Evolutionary conservation across 176 grass and related monocot species (phyloP), one percentile per base, ranked within the genome.

Genomic region (Carex cristatella): DNA sequence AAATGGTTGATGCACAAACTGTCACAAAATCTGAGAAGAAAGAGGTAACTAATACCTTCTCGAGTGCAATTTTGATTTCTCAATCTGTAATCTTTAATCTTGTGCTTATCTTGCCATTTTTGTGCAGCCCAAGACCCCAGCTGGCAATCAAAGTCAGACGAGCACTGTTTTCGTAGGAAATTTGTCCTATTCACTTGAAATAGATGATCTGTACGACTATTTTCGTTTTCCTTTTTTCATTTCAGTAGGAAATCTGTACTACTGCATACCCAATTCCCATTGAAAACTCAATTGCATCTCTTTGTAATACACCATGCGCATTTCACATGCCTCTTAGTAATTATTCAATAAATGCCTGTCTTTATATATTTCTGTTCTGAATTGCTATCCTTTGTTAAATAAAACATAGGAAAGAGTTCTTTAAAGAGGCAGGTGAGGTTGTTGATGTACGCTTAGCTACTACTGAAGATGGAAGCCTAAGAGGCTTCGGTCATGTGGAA

Each of bases 401-500:
- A 79, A 79, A 81, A 40, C 81, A 3, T 66, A 98, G 95, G 28
- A 88, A 84, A 32, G 77, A 89, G 73, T 98, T 98, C 61, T 98
- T 98, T 35, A 70, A 83, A 56, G 86, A 81, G 13, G 83, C 48
- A 84, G 95, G 86, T 37, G 91, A 93, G 85, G 83, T 95, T 84
- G 67, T 85, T 83, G 88, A 93, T 30, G 91, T 86, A 84, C 89
- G 95, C 28, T 58, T 98, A 65, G 85, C 89, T 80, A 40, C 51
- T 2, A 0, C 32, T 64, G 95, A 93, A 0, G 89, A 98, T 93
- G 95, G 93, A 2, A 5, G 1, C 1, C 64, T 81, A 7, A 98
- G 66, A 57, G 91, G 93, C 11, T 95, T 89, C 87, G 87, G 91
- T n/a, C 88, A 98, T 87, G 89, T 98, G 65, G 83, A 93, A 80